These are phyloP conservation scores for Dothidotthia symphoricarpi DNA, from an alignment of 2,329 filamentous ascomycete species.

Conservation along the genomic window DNA sequence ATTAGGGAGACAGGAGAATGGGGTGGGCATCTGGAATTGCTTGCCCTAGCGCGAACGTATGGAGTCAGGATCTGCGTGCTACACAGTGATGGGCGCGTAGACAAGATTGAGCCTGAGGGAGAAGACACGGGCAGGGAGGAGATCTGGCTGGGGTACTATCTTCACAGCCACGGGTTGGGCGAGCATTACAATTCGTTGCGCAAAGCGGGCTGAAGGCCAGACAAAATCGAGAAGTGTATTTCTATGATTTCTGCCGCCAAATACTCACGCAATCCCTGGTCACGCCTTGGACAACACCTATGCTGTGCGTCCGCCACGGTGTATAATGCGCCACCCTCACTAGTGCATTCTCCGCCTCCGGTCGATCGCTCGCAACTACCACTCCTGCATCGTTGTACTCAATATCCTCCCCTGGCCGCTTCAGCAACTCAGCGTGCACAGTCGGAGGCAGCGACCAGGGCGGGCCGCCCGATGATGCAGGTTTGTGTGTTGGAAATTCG, in stretches of 20 bases:
- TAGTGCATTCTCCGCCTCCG: conserved; percentile 43
- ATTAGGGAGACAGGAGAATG: conserved; percentile 89
- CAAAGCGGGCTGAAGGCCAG: conserved; percentile 31
- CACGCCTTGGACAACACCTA: conserved; percentile 48
- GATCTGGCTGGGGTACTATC: conserved; percentile 93
- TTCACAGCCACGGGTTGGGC: conserved; percentile 87
- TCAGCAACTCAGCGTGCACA: conserved; percentile 70
- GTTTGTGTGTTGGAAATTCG: conserved; percentile 75
- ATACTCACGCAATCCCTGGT: conserved; percentile 51
- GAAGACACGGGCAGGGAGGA: conserved; percentile 52
- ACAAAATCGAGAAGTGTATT: no score
- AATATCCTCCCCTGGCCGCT: conserved; percentile 65
- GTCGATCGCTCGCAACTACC: conserved; percentile 49
- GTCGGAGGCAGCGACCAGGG: conserved; percentile 69
- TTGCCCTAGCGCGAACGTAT: conserved; percentile 79
- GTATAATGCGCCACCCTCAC: conserved; percentile 54
- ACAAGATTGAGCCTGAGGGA: conserved; percentile 64
- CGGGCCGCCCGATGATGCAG: conserved; percentile 63
- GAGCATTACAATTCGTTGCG: conserved; percentile 94
- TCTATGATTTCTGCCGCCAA: conserved; percentile 43
- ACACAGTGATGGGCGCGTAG: conserved; percentile 74
- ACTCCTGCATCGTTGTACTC: conserved; percentile 58
- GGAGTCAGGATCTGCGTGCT: conserved; percentile 78
- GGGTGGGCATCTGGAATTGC: conserved; percentile 89
- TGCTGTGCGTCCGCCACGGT: conserved; percentile 56